Base-by-base conservation (phyloP, 331 rosid genomes). In the Malus hybrid region DNA sequence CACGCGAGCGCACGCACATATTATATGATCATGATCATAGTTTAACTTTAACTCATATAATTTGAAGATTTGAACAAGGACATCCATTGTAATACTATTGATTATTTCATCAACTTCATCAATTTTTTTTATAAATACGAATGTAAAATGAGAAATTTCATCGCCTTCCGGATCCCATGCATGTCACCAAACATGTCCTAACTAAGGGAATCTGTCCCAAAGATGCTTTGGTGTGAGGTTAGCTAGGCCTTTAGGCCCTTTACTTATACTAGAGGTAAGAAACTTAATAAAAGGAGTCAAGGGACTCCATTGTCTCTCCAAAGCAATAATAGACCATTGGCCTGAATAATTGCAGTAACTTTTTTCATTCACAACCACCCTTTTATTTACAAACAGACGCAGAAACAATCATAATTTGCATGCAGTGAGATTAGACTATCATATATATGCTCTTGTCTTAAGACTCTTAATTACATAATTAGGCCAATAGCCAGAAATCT, bases 401-500 rank as follows among this genome's bases (percentile, higher is more conserved):
- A 77, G 42, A 81, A 65, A 70, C 82, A 76, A 71, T 65, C 74
- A 66, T 72, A 42, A 55, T 22, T 72, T 57, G 32, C 56, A 29
- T 22, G 20, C 24, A 28, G 70, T 10, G 19, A 39, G 29, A 57
- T 24, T 42, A 20, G 60, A 50, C 55, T 34, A 20, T 65, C 50
- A n/a, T 11, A 18, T 29, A 33, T 6, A 4, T 53, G 44, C 44
- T 36, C 44, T 36, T 39, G 13, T 42, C 48, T 42, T 42, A 0
- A 0, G 48, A 39, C 44, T 39, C 48, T 22, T 32, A 61, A 24
- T 11, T 8, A 28, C 9, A 0, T 9, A 44, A 77, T 84, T 66
- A 93, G 70, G 98, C 99, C 64, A 94, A 81, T 77, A 94, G 93
- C 97, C 99, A 94, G 83, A 94, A 94, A 83, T 94, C 99, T 78